Base-by-base conservation (phyloP, 1,284 basidiomycete genomes). In the Cerrena zonata region DNA sequence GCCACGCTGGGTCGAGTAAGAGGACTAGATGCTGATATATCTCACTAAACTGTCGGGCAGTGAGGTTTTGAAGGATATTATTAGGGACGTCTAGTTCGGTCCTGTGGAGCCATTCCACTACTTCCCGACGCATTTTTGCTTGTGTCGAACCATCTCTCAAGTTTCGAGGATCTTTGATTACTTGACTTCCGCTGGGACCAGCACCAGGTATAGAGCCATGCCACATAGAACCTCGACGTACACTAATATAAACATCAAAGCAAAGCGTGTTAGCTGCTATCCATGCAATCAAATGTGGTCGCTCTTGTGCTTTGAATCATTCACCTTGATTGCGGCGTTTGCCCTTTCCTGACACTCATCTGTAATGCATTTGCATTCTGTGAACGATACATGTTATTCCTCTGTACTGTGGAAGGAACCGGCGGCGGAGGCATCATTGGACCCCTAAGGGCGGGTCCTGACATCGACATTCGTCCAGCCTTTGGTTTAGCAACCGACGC, bases 1-100 rank as follows among this genome's bases (percentile, higher is more conserved):
- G 73, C 64, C 84, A 83, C 48, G 70, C 72, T 1, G 86, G 82
- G 59, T 93, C 90, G 5, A 94, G 65, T 7, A 78, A 74, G n/a
- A 74, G 69, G n/a, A 91, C 73, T 12, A 95, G 74, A 57, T 83
- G 84, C 45, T 86, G 79, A 61, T 94, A 91, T 36, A 94, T 86
- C 0, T 76, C 71, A 42, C 89, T 82, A 60, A 89, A 94, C 54
- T 92, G 89, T 58, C 90, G 89, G 5, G 79, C 83, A 3, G 87
- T 88, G 42, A 92, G 89, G 41, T 83, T 87, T 40, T 75, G 71
- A 3, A 93, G 71, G 2, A 79, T 82, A 50, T 82, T 76, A 62
- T 79, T 75, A 0, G 78, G 74, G 30, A 91, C 78, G 1, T 89
- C 85, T 50, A 79, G 84, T 2, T 80, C 81, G 13, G 74, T 75